These are phyloP conservation scores for Annulohypoxylon maeteangense DNA, from an alignment of 495 filamentous ascomycete genomes.

Conservation along the genomic window DNA sequence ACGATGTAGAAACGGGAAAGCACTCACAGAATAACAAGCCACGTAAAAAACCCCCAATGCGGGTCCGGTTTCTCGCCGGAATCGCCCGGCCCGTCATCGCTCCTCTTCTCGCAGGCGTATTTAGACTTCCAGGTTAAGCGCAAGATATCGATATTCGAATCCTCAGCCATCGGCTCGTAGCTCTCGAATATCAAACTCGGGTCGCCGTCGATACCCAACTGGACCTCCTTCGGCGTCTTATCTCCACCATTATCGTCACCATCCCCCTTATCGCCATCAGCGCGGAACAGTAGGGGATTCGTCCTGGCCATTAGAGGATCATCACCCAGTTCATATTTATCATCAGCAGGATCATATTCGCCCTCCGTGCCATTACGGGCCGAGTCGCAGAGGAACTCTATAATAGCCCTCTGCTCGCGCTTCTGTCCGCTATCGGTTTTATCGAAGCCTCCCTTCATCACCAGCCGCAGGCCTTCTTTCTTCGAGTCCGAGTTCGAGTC, in stretches of 20 bases:
- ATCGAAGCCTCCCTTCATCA: constrained; percentile 74
- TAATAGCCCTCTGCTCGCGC: constrained; percentile 71
- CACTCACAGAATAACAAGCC: constrained; percentile 95
- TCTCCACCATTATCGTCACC: constrained; percentile 50
- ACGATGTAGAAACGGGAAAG: constrained; percentile 8
- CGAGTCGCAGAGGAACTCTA: constrained; percentile 85
- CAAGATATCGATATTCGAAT: constrained; percentile 62
- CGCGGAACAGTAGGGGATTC: constrained; percentile 28
- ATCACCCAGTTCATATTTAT: constrained; percentile 49
- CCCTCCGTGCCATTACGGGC: constrained; percentile 76
- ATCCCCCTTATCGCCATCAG: constrained; percentile 43
- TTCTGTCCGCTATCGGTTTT: constrained; percentile 53
- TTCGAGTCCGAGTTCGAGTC: constrained; percentile 66
- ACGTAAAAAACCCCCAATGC: constrained; percentile 96
- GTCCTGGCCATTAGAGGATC: constrained; percentile 14
- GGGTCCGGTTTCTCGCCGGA: constrained; percentile 44
- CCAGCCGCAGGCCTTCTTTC: constrained; percentile 74
- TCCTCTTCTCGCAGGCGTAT: constrained; percentile 77
- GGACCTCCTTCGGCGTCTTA: constrained; percentile 56
- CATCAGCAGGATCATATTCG: constrained; percentile 59
- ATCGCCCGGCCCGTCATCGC: constrained; percentile 56
- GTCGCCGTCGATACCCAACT: constrained; percentile 55
- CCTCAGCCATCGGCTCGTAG: constrained; percentile 66
- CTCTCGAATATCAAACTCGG: constrained; percentile 76
- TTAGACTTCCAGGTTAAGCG: constrained; percentile 85